Evolutionary conservation across 495 filamentous ascomycete genomes (phyloP).

Genomic region (Oleoguttula mirabilis): DNA sequence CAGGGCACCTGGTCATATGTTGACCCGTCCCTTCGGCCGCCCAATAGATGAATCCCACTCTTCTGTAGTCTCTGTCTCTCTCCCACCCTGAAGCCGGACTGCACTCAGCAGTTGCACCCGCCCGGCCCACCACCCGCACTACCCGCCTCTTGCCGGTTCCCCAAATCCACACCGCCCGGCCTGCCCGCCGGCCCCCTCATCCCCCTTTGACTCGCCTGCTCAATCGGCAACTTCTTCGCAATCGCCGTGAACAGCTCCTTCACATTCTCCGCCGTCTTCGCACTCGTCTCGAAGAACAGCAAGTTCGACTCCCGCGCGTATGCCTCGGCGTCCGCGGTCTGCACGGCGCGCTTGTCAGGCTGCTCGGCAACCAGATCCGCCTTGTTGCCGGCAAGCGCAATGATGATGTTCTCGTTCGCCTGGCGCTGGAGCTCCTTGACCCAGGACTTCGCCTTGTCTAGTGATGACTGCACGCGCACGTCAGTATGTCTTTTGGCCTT

Average conservation of each 20-base stretch:
- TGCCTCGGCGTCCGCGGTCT: conserved; percentile 79
- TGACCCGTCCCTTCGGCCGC: too few species aligned
- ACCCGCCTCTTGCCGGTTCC: conserved; percentile 10
- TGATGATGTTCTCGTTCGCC: conserved; percentile 98
- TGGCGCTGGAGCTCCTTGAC: conserved; percentile 98
- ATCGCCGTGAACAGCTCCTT: conserved; percentile 95
- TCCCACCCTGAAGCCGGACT: too few species aligned
- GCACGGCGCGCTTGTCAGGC: conserved; percentile 85
- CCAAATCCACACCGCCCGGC: conserved; percentile 20
- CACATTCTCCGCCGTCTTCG: conserved; percentile 93
- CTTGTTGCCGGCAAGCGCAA: conserved; percentile 96
- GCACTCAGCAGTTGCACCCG: conserved; percentile 18
- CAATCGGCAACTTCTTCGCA: conserved; percentile 89
- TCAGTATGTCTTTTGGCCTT: conserved; percentile 3
- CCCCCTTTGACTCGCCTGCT: conserved; percentile 81
- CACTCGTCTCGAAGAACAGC: conserved; percentile 94
- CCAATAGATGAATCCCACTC: too few species aligned
- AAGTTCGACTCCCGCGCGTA: conserved; percentile 88
- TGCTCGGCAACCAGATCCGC: conserved; percentile 81
- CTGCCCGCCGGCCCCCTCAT: conserved; percentile 43
- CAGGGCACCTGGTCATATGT: too few species aligned
- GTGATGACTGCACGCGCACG: conserved; percentile 52
- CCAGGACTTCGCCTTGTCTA: conserved; percentile 98
- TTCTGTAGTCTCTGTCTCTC: too few species aligned
- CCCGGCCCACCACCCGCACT: conserved; percentile 15